phyloP scores from a whole-genome alignment of 2,329 filamentous ascomycete genomes.

The Penicillium vulpinum region DNA sequence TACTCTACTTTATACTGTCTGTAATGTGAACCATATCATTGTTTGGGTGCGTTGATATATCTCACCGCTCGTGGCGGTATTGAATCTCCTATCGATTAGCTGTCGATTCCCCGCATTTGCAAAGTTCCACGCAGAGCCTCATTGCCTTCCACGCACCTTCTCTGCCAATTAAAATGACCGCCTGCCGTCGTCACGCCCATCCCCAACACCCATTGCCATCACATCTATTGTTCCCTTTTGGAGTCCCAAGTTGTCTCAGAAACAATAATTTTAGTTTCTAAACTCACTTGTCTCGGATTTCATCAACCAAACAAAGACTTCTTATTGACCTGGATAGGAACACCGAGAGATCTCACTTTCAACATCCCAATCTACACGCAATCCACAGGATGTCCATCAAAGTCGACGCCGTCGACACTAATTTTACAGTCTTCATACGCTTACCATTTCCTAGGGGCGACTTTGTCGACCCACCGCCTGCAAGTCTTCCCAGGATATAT shows the following conservation, averaged over 20 bases:
- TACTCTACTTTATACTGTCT: neutral
- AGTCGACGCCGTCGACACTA: constrained; percentile 11
- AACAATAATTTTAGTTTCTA: neutral
- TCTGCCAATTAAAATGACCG: constrained; percentile 10
- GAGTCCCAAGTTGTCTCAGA: neutral
- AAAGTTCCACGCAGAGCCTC: neutral
- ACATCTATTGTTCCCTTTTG: neutral
- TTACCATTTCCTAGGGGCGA: constrained; percentile 84
- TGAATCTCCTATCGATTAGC: no score
- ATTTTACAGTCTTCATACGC: constrained; percentile 75
- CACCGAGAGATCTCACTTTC: neutral
- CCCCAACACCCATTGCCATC: constrained; percentile 6
- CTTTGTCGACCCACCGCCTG: constrained; percentile 87
- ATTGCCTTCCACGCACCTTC: constrained; percentile 1
- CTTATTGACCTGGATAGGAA: neutral
- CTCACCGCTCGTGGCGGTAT: neutral
- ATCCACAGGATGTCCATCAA: constrained; percentile 14
- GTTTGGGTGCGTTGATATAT: neutral
- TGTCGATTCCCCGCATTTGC: neutral
- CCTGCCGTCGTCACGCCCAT: constrained; percentile 7
- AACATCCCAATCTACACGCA: constrained; percentile 4
- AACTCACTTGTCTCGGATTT: rapidly evolving
- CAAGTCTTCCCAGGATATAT: constrained; percentile 45
- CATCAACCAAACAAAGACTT: neutral
- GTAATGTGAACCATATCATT: neutral